Base-by-base conservation (phyloP, 2,329 filamentous ascomycete species). In the Metarhizium humberi region DNA sequence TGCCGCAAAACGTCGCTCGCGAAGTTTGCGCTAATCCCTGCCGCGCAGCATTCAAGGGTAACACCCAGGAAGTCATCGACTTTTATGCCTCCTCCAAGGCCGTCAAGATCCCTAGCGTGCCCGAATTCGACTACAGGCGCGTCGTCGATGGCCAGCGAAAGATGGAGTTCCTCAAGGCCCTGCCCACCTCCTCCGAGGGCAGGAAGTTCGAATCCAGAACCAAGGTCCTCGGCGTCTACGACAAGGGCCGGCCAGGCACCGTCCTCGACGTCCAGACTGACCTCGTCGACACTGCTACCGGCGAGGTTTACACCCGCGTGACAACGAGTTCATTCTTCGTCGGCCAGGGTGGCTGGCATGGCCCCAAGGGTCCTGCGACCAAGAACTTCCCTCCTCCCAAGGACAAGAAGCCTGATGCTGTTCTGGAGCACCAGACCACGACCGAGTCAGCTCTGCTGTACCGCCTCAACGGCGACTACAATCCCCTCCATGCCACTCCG, bases 381-480 rank as follows among this genome's bases (percentile, higher is more conserved):
- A 77, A 85, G 62, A 91, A 83, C 73, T 95, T 83, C 74, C 86
- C 88, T 6, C 87, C 90, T 6, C 90, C 90, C 7, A 75, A 86
- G 67, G 85, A 78, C 59, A 85, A 82, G 72, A 83, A 84, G 72
- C 87, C 91, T 16, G 90, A 95, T 71, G 81, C 77, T 47, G 79
- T 84, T 6, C 81, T 88, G 61, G 80, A 82, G 64, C 80, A 87
- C 64, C 85, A 90, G 71, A 90, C 87, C 4, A 87, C 76, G 30
- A 67, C 75, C 53, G 84, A 92, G 74, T 88, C 88, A 4, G 83
- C 89, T 8, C 80, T 88, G 59, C 75, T 94, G 55, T 94, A 94
- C 72, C 81, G 90, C 59, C 80, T 96, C 52, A 96, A 95, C 64
- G 91, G 91, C 61, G 92, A 96, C 75, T 96, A 96, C 74, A 96